Percentiles rank a stretch among this genome's conserved stretches.
Evolutionary conservation across 441 rosid genomes (phyloP).

Genomic region (Euphorbia celastroides): DNA sequence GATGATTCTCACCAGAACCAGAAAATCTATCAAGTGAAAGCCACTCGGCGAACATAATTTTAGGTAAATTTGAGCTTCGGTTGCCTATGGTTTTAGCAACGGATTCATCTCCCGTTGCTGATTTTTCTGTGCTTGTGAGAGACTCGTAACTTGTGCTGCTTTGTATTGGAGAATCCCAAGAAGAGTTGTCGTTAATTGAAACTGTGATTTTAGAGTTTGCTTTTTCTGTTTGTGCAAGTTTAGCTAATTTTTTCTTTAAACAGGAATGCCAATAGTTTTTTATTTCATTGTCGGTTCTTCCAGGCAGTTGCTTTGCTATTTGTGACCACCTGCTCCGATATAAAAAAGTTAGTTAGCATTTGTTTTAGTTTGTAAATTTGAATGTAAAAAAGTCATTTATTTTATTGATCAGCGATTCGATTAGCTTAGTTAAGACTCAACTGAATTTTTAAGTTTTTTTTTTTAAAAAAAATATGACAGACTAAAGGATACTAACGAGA

Average conservation of each 20-base stretch:
- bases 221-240: constrained; percentile 28
- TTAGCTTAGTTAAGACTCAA: too few species aligned
- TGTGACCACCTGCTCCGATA: constrained; percentile 61
- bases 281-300: constrained; percentile 85
- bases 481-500: too few species aligned
- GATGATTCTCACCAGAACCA: constrained; percentile 14
- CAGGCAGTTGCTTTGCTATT: constrained; percentile 66
- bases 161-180: constrained; percentile 16
- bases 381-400: background rate
- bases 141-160: constrained; percentile 24
- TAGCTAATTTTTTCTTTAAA: constrained; percentile 52
- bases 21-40: constrained; percentile 35
- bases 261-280: constrained; percentile 89
- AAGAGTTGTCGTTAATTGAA: too few species aligned
- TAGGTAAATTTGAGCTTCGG: constrained; percentile 32
- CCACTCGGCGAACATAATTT: constrained; percentile 76
- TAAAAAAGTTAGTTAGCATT: background rate
- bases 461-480: too few species aligned
- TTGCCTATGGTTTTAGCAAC: too few species aligned
- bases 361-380: background rate
- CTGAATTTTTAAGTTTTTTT: too few species aligned
- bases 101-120: background rate
- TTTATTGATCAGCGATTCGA: too few species aligned
- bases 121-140: constrained; percentile 17
- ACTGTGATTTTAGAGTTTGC: too few species aligned